Conservation (phyloP, 2,329 filamentous ascomycete genomes). For the Aspergillus eucalypticola region DNA sequence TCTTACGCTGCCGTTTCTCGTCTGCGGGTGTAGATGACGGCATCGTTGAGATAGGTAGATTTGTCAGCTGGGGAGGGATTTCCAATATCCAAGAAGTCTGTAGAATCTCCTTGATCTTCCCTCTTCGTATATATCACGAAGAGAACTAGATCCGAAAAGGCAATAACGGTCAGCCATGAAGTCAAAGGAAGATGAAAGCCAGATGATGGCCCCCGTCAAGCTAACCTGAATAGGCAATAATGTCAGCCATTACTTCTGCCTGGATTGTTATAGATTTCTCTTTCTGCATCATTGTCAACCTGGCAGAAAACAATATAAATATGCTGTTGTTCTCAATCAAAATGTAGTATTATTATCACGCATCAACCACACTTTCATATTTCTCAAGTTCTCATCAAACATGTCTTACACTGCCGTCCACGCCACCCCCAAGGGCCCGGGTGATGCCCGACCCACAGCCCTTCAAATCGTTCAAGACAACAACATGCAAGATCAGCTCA, state of each 20-base stretch:
- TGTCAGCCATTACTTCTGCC: background rate
- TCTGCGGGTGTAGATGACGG: background rate
- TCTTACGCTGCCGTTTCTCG: constrained; percentile 15
- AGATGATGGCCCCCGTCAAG: background rate
- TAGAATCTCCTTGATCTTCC: background rate
- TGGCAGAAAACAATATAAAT: background rate
- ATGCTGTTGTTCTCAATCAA: background rate
- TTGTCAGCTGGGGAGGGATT: no score
- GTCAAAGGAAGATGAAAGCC: background rate
- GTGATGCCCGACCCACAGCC: constrained; percentile 28
- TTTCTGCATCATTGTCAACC: background rate
- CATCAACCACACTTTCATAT: background rate
- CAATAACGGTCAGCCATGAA: background rate
- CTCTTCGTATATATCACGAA: background rate
- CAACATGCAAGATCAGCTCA: constrained; percentile 18
- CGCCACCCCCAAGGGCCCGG: constrained; percentile 14
- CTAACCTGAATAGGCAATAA: background rate
- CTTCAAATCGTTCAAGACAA: constrained; percentile 40
- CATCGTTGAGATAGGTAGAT: background rate
- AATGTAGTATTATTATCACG: background rate
- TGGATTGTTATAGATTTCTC: background rate
- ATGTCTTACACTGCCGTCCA: constrained; percentile 31
- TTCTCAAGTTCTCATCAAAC: background rate
- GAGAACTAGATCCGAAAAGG: background rate
- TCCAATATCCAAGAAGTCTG: background rate